Evolutionary conservation across 176 grass and related monocot species (phyloP), one percentile per base, ranked within the genome.

Genomic region (Oryza nivara): DNA sequence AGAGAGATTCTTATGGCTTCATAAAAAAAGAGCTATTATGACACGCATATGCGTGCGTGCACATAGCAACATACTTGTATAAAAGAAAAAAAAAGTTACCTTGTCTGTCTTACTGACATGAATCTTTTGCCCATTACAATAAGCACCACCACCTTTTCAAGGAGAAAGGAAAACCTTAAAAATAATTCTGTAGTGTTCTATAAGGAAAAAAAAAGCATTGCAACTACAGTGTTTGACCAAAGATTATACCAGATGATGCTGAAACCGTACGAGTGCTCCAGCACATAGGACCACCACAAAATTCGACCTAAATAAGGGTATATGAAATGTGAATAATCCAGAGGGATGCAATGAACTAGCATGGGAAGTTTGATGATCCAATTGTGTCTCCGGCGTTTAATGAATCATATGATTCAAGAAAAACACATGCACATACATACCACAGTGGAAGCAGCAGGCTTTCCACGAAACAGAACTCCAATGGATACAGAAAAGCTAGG

Each of bases 401-500:
- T 60, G 77, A 11, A 47, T 81, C 3, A 56, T 72, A 82, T 72
- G 12, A 40, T 73, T 78, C 20, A 26, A 86, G 44, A 73, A 81
- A 61, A 80, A 71, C 7, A 77, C 11, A 75, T 73, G 30, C 56
- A 83, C 74, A 84, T 6, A 85, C 81, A 85, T 95, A 98, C 96
- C 91, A 98, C 96, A 89, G 91, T 86, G 46, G 93, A 90, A 81
- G 89, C 93, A 88, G 96, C 91, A 81, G 96, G 96, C 52, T 95
- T 98, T 68, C 96, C 96, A 28, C 88, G 93, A 83, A 89, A 98
- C 14, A 98, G 83, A 85, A 98, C 93, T 51, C 96, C 91, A 54
- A 98, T 90, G 74, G 96, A 98, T 76, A 98, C 96, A 41, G 93
- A 90, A 95, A 98, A 98, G 83, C 91, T 90, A 43, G 96, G 96